phyloP scores from a whole-genome alignment of 768 basidiomycete genomes.

The Hygrocybe coccinea region DNA sequence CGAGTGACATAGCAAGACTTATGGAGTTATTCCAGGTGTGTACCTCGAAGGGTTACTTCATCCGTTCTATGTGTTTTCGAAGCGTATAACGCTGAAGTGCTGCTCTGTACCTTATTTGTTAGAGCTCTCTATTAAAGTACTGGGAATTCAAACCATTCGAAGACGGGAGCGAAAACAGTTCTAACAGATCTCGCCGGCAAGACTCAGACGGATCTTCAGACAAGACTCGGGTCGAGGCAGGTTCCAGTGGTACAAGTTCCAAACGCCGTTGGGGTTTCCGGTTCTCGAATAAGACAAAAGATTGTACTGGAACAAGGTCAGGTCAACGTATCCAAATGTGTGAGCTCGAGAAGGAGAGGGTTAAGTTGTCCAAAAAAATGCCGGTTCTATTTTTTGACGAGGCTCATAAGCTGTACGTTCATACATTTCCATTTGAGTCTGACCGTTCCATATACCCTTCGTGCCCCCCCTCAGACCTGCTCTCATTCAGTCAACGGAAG shows the following conservation, averaged over 20 bases:
- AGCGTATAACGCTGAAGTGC: too few species aligned
- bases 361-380: constrained; percentile 54
- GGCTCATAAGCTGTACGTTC: constrained; percentile 69
- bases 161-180: constrained; percentile 25
- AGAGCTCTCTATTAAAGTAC: constrained; percentile 69
- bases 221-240: constrained; percentile 5
- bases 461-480: constrained; percentile 45
- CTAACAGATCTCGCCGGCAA: constrained; percentile 20
- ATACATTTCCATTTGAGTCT: background rate
- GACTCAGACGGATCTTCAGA: constrained; percentile 10
- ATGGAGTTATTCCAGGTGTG: constrained; percentile 80
- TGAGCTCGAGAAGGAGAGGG: constrained; percentile 31
- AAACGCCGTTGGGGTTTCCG: constrained; percentile 10
- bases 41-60: background rate
- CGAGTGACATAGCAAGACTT: constrained; percentile 74
- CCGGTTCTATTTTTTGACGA: constrained; percentile 82
- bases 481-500: constrained; percentile 69
- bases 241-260: background rate
- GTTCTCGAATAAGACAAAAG: constrained; percentile 21
- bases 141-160: constrained; percentile 56
- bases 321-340: constrained; percentile 27
- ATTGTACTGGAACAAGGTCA: constrained; percentile 16
- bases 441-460: background rate
- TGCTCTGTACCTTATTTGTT: background rate
- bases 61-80: background rate